Evolutionary conservation across 2,329 filamentous ascomycete genomes (phyloP), one percentile per base, ranked within the genome.

Genomic region (Talaromyces sp.): DNA sequence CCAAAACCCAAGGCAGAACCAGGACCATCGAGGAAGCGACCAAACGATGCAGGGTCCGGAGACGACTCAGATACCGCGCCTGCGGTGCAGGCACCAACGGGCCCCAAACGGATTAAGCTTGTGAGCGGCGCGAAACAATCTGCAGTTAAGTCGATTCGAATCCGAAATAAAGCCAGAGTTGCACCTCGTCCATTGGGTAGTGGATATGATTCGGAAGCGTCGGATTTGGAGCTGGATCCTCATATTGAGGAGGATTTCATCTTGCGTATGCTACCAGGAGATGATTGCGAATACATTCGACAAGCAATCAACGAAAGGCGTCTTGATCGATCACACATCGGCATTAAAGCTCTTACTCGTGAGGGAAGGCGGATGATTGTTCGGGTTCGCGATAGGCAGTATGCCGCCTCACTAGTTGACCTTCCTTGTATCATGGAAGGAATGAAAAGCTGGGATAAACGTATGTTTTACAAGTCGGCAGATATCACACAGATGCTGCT

Each of bases 141-240:
- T 0, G 69, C 68, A 3, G 63, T 74, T 13, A 74, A 75, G 60
- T 78, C 70, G 33, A 77, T 86, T 57, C 82, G 83, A 56, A 75
- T 89, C 58, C 87, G 85, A 66, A 78, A 84, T 51, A 84, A 86
- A 65, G 87, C 87, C n/a, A 82, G 85, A 62, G 80, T 84, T 1
- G 87, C 89, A 6, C 78, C 82, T 33, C 83, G 89, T 62, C 85
- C 86, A 5, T 83, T 84, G 1, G 94, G 94, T 53, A 91, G 96
- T 57, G 94, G 93, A 7, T 99, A 97, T 74, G 94, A 99, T 71
- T 97, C 92, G 2, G 94, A 97, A 73, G 91, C 92, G 11, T 94
- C 91, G 57, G 94, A 97, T 69, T 85, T 87, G 13, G 94, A 99
- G 72, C 75, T 79, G 9, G 94, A 99, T 67, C 94, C 94, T 0